Conservation (phyloP, 371 early-diverging fungal genomes). For the Massospora cicadina region DNA sequence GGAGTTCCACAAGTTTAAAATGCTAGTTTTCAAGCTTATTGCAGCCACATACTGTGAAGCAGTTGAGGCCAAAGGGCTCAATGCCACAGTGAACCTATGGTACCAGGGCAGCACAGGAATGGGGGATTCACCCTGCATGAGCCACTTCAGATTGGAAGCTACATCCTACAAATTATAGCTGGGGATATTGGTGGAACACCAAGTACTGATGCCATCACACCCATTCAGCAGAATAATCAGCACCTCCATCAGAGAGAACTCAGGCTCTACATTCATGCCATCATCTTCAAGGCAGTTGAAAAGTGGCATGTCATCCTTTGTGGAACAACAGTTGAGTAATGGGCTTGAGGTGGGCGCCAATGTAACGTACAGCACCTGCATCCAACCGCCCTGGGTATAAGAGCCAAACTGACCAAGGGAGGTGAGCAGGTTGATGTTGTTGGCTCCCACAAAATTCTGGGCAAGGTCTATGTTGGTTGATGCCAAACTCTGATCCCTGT, state of each 20-base stretch:
- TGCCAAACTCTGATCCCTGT: slow-evolving; percentile 85
- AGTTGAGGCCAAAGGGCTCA: slow-evolving; percentile 15
- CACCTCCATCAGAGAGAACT: slow-evolving; percentile 87
- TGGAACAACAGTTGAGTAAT: slow-evolving; percentile 79
- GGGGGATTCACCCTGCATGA: slow-evolving; percentile 62
- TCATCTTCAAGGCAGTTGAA: slow-evolving; percentile 90
- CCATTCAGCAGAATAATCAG: slow-evolving; percentile 98
- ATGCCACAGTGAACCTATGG: slow-evolving; percentile 66
- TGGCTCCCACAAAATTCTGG: slow-evolving; percentile 96
- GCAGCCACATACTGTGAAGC: slow-evolving; percentile 56
- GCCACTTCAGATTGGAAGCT: slow-evolving; percentile 65
- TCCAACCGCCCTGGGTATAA: slow-evolving; percentile 92
- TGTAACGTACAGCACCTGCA: slow-evolving; percentile 96
- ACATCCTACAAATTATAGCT: slow-evolving; percentile 90
- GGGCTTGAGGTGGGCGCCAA: slow-evolving; percentile 66
- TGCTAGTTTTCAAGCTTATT: slow-evolving; percentile 54
- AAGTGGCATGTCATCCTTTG: slow-evolving; percentile 75
- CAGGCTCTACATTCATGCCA: slow-evolving; percentile 88
- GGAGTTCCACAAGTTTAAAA: slow-evolving; percentile 87
- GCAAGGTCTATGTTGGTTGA: slow-evolving; percentile 95
- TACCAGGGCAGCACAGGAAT: slow-evolving; percentile 91
- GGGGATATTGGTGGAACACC: slow-evolving; percentile 70
- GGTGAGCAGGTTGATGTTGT: slow-evolving; percentile 86
- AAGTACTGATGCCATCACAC: slow-evolving; percentile 98
- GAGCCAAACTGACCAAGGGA: slow-evolving; percentile 98